Evolutionary conservation across 2,329 filamentous ascomycete species (phyloP).

Genomic region (Cladosporium sp.): DNA sequence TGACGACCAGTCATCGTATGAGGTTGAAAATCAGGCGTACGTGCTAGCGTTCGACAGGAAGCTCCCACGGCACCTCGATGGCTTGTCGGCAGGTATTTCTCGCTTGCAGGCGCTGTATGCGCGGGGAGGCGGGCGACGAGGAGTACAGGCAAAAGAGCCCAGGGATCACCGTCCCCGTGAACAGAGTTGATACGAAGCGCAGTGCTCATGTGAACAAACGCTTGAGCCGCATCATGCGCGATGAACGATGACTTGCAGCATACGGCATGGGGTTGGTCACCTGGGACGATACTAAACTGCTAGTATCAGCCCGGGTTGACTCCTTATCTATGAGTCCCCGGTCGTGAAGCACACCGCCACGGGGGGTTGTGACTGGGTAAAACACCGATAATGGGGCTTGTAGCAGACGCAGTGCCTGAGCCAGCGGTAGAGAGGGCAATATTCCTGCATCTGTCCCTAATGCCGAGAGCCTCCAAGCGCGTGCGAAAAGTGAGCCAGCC

Average conservation of each 20-base stretch:
- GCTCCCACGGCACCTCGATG: too few relatives aligned
- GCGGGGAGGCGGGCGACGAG: background rate
- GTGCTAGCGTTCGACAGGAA: too few relatives aligned
- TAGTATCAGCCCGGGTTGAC: too few relatives aligned
- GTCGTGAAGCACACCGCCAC: too few relatives aligned
- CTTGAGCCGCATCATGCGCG: conserved; percentile 3
- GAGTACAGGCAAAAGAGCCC: background rate
- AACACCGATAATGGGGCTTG: background rate
- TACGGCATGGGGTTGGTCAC: background rate
- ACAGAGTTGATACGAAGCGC: background rate
- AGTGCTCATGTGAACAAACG: background rate
- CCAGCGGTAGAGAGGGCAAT: background rate
- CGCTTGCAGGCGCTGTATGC: background rate
- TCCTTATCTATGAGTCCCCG: too few relatives aligned
- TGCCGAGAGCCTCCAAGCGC: background rate
- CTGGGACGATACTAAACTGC: background rate
- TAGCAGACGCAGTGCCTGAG: too few relatives aligned
- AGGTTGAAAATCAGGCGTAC: too few relatives aligned
- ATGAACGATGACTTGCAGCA: background rate
- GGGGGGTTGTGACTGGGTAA: background rate
- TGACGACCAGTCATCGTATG: too few relatives aligned
- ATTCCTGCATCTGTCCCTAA: background rate
- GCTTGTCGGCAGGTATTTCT: too few relatives aligned
- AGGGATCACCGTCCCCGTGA: background rate
- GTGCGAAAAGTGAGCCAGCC: background rate